These are phyloP conservation scores for Hibiscus mutabilis DNA, from an alignment of 345 rosid genomes.

Conservation along the genomic window DNA sequence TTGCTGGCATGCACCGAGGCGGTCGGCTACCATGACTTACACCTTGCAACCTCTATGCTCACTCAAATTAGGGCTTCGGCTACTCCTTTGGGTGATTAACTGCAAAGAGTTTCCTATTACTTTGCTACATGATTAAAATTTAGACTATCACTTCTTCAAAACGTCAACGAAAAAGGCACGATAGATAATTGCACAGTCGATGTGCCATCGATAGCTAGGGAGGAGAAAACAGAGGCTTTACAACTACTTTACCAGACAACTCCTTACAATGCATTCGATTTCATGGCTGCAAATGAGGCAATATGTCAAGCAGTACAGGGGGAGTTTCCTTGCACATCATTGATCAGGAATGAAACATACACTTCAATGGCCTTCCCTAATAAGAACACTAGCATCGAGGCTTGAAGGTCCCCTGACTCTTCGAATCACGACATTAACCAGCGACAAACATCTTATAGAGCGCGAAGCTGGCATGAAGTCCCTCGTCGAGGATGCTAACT, in stretches of 20 bases:
- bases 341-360: constrained; percentile 48
- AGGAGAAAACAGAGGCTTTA: constrained; percentile 49
- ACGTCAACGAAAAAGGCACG: constrained; percentile 29
- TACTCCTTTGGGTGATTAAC: constrained; percentile 39
- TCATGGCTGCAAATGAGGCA: constrained; percentile 58
- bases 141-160: constrained; percentile 37
- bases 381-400: constrained; percentile 47
- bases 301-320: constrained; percentile 44
- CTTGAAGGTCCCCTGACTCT: constrained; percentile 41
- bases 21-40: constrained; percentile 47
- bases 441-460: constrained; percentile 11
- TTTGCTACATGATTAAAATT: constrained; percentile 44
- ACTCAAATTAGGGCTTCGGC: constrained; percentile 37
- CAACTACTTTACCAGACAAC: constrained; percentile 50
- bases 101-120: constrained; percentile 50
- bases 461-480: constrained; percentile 30
- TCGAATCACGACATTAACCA: constrained; percentile 37
- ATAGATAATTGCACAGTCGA: constrained; percentile 23
- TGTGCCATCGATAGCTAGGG: constrained; percentile 21
- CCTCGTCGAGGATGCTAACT: constrained; percentile 33
- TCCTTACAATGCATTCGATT: constrained; percentile 51
- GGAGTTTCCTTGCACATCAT: constrained; percentile 34
- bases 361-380: constrained; percentile 52
- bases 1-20: constrained; percentile 63
- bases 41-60: constrained; percentile 41